Percentiles rank a stretch among this genome's conserved stretches.
Conservation (phyloP, 441 rosid genomes). For the Populus hybrid region DNA sequence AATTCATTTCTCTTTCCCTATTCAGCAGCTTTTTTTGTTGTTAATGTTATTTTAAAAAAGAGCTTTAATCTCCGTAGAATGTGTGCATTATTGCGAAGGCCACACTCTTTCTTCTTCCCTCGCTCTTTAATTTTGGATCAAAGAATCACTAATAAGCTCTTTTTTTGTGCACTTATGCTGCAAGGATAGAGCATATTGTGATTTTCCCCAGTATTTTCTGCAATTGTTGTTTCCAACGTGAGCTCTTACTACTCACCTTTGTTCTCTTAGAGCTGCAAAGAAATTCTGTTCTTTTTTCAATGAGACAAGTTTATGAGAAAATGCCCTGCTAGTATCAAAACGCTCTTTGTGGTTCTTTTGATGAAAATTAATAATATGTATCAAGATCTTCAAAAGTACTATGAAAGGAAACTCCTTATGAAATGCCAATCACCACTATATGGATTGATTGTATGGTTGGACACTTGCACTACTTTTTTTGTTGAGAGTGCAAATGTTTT, state of each 20-base stretch:
- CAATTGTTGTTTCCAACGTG: background rate
- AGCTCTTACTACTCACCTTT: background rate
- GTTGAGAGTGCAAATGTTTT: background rate
- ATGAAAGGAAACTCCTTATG: background rate
- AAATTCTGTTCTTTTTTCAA: background rate
- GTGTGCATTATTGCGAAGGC: background rate
- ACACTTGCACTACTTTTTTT: background rate
- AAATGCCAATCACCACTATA: background rate
- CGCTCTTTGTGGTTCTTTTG: background rate
- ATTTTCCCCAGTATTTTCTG: background rate
- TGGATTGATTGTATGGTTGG: background rate
- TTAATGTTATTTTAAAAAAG: background rate
- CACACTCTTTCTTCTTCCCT: background rate
- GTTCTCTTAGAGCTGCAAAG: background rate
- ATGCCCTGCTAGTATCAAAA: background rate
- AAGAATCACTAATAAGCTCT: no score
- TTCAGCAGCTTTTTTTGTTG: background rate
- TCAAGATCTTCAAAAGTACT: background rate
- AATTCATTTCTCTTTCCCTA: background rate
- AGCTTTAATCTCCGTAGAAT: no score
- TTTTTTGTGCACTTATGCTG: background rate
- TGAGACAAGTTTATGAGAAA: background rate
- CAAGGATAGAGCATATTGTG: background rate
- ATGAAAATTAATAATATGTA: background rate
- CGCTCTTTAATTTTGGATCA: background rate